Evolutionary conservation across 371 early-diverging fungal species (phyloP).

Genomic region (Apophysomyces sp.): DNA sequence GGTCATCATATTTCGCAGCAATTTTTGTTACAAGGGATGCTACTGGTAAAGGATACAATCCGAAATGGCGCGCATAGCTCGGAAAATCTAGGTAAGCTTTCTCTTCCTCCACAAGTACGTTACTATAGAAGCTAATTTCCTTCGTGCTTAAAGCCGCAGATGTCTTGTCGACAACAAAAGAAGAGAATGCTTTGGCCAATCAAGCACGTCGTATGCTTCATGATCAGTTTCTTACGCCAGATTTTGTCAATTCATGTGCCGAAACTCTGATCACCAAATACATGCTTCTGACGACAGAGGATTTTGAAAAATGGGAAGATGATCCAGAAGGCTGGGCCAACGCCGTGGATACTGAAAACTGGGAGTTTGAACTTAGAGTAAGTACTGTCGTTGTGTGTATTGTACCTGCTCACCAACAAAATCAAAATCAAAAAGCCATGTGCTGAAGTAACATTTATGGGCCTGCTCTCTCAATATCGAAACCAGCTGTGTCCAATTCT

Average conservation of each 20-base stretch:
- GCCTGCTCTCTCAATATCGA: constrained; percentile 66
- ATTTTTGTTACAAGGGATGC: constrained; percentile 68
- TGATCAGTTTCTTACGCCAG: constrained; percentile 67
- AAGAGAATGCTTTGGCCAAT: constrained; percentile 49
- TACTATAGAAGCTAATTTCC: background rate
- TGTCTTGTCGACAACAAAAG: constrained; percentile 36
- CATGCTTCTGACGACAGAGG: constrained; percentile 66
- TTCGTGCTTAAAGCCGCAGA: constrained; percentile 24
- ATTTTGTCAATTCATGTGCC: constrained; percentile 60
- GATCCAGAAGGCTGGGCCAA: constrained; percentile 87
- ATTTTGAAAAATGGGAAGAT: constrained; percentile 80
- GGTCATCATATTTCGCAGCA: constrained; percentile 10
- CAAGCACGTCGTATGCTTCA: constrained; percentile 63
- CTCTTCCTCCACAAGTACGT: background rate
- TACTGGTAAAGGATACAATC: constrained; percentile 67
- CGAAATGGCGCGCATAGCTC: constrained; percentile 56
- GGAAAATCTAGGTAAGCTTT: constrained; percentile 22
- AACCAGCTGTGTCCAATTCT: constrained; percentile 66
- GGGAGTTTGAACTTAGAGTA: constrained; percentile 82
- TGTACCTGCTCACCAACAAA: background rate
- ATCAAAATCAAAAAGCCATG: constrained; percentile 55
- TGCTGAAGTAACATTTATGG: constrained; percentile 83
- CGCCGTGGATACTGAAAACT: constrained; percentile 82
- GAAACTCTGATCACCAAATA: constrained; percentile 77
- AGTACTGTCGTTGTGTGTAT: constrained; percentile 6